These are phyloP conservation scores for Thelonectria rubi DNA, from an alignment of 2,329 filamentous ascomycete species.

Conservation along the genomic window DNA sequence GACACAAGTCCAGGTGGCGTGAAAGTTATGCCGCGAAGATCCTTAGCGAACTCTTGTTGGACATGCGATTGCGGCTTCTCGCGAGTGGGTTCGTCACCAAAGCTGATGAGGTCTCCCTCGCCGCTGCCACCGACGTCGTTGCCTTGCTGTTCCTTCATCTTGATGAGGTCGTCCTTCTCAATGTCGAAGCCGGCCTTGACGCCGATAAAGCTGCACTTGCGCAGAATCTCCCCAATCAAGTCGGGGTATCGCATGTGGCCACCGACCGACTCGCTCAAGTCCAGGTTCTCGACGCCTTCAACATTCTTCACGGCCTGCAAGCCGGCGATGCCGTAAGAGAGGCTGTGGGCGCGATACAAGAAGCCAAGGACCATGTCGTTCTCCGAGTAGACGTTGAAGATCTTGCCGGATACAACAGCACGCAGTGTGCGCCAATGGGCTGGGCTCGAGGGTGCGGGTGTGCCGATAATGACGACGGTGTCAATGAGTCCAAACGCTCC, in stretches of 20 bases:
- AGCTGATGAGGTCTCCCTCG: constrained; percentile 45
- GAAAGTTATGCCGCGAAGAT: constrained; percentile 44
- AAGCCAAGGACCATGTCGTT: constrained; percentile 91
- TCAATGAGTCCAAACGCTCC: constrained; percentile 86
- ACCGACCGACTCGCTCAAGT: constrained; percentile 62
- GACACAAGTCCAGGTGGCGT: constrained; percentile 40
- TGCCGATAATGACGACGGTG: constrained; percentile 82
- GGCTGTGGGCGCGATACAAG: constrained; percentile 83
- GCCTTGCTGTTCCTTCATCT: constrained; percentile 51
- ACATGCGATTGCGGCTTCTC: constrained; percentile 6
- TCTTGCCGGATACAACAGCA: constrained; percentile 79
- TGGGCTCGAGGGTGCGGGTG: constrained; percentile 77
- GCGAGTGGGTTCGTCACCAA: constrained; percentile 34
- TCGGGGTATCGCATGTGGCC: constrained; percentile 63
- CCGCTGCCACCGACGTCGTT: neutral
- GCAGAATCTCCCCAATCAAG: constrained; percentile 61
- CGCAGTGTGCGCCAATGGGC: constrained; percentile 81
- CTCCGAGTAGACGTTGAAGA: constrained; percentile 88
- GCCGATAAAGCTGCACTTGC: constrained; percentile 60
- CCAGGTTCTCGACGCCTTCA: constrained; percentile 68
- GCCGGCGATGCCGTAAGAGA: constrained; percentile 85
- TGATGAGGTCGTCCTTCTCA: constrained; percentile 61
- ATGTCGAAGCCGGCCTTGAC: constrained; percentile 57
- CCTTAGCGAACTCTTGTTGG: constrained; percentile 33
- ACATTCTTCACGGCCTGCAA: constrained; percentile 77